Conservation (phyloP, 2,329 filamentous ascomycete species). For the Arthroderma uncinatum region DNA sequence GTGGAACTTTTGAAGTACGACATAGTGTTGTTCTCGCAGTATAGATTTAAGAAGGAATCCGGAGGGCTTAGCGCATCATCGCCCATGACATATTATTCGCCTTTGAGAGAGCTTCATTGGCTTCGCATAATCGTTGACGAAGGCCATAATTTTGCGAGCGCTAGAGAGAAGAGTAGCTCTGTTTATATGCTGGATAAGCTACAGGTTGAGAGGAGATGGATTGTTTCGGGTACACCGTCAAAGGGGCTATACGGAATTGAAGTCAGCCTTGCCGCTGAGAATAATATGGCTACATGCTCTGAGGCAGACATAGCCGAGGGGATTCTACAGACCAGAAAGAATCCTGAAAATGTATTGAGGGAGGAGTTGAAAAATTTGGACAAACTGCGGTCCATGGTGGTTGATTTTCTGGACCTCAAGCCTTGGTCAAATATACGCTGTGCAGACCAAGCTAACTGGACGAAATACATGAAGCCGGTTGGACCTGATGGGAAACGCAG, state of each 20-base stretch:
- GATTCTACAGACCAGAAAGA: conserved; percentile 26
- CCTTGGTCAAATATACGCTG: conserved; percentile 62
- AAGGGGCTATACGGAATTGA: conserved; percentile 70
- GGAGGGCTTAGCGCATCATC: conserved; percentile 26
- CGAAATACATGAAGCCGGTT: conserved; percentile 55
- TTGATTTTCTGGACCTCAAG: conserved; percentile 61
- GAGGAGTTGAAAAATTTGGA: conserved; percentile 55
- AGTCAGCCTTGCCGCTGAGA: conserved; percentile 41
- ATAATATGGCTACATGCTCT: conserved; percentile 17
- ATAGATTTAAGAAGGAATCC: conserved; percentile 59
- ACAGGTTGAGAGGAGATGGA: conserved; percentile 63
- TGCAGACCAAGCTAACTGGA: conserved; percentile 57
- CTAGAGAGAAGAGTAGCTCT: conserved; percentile 48
- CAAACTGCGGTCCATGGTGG: conserved; percentile 53
- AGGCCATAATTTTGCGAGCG: conserved; percentile 71
- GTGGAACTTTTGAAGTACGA: conserved; percentile 56
- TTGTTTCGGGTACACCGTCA: conserved; percentile 82
- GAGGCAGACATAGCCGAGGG: conserved; percentile 16
- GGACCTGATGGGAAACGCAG: conserved; percentile 43
- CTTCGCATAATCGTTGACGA: conserved; percentile 86
- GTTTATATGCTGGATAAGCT: conserved; percentile 45
- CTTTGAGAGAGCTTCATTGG: conserved; percentile 64
- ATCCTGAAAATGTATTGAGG: conserved; percentile 29
- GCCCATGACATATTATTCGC: conserved; percentile 43
- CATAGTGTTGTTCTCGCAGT: conserved; percentile 64